Evolutionary conservation across 176 grass and related monocot genomes (phyloP).

Genomic region (Musa beccarii): DNA sequence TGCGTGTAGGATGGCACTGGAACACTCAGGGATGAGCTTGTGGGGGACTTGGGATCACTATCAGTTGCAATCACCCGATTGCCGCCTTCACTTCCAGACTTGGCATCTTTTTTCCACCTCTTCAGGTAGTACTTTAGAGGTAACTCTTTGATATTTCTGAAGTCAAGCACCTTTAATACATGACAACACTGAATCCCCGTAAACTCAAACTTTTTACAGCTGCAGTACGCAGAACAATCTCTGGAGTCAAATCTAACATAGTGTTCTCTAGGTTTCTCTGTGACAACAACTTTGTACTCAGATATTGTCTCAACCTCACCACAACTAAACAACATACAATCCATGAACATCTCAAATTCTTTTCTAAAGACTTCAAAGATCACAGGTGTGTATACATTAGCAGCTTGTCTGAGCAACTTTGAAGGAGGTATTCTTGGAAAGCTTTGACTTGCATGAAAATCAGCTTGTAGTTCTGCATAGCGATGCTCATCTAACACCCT

Average conservation of each 20-base stretch:
- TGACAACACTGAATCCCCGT: constrained; percentile 8
- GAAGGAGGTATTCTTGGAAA: constrained; percentile 86
- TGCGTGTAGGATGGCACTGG: constrained; percentile 4
- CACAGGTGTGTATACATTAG: constrained; percentile 68
- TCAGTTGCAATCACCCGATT: constrained; percentile 1
- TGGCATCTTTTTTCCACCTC: constrained; percentile 12
- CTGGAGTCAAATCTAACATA: constrained; percentile 66
- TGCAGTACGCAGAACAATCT: constrained; percentile 33
- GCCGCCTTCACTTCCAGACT: not conserved
- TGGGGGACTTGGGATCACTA: constrained; percentile 10
- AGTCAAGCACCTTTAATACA: constrained; percentile 9
- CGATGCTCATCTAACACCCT: constrained; percentile 64
- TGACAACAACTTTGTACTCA: constrained; percentile 62
- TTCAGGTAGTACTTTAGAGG: constrained; percentile 3
- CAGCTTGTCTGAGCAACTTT: constrained; percentile 72
- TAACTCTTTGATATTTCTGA: constrained; percentile 12
- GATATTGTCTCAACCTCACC: constrained; percentile 35
- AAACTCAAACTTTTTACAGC: constrained; percentile 11
- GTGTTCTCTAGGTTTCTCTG: constrained; percentile 61
- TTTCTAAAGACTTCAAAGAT: constrained; percentile 73
- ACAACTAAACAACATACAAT: constrained; percentile 80
- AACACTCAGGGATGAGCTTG: constrained; percentile 10
- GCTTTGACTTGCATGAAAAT: constrained; percentile 88
- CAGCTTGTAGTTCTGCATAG: constrained; percentile 84
- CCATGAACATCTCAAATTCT: constrained; percentile 95